phyloP scores from a whole-genome alignment of 352 stramenopile species.

The Pythium guiyangense region DNA sequence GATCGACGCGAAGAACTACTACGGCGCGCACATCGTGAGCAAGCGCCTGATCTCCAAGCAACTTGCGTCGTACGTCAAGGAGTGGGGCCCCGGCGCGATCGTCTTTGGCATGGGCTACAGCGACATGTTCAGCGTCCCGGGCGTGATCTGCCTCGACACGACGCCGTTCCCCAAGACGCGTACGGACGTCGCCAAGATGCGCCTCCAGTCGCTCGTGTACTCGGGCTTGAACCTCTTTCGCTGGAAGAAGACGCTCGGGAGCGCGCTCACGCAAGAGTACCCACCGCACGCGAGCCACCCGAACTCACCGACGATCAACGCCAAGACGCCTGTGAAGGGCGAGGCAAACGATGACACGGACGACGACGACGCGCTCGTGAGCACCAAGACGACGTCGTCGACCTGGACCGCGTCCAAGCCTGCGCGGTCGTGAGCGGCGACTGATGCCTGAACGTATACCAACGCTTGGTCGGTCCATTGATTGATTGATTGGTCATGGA shows the following conservation, averaged over 20 bases:
- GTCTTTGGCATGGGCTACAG: conserved; percentile 87
- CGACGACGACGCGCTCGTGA: too few relatives aligned
- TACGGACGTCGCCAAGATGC: conserved; percentile 64
- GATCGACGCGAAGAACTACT: conserved; percentile 89
- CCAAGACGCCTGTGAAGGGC: too few relatives aligned
- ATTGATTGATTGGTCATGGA: too few relatives aligned
- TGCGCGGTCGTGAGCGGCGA: too few relatives aligned
- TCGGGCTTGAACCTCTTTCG: conserved; percentile 62
- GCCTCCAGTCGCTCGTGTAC: conserved; percentile 71
- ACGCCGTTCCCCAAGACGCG: conserved; percentile 77
- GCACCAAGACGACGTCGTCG: too few relatives aligned
- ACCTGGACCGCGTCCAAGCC: too few relatives aligned
- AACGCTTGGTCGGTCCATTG: too few relatives aligned
- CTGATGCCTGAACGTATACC: too few relatives aligned
- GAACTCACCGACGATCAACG: conserved; percentile 16
- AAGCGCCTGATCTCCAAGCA: conserved; percentile 83
- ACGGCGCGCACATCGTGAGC: conserved; percentile 85
- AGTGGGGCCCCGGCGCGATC: conserved; percentile 80
- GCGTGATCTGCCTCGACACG: conserved; percentile 79
- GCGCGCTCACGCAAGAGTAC: conserved; percentile 73
- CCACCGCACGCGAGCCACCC: conserved; percentile 18
- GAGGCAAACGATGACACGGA: too few relatives aligned
- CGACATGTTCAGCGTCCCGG: conserved; percentile 82
- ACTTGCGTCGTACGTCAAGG: conserved; percentile 78
- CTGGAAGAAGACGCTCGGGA: conserved; percentile 78